phyloP scores from a whole-genome alignment of 2,329 filamentous ascomycete genomes.

The Pseudopyricularia javanii region DNA sequence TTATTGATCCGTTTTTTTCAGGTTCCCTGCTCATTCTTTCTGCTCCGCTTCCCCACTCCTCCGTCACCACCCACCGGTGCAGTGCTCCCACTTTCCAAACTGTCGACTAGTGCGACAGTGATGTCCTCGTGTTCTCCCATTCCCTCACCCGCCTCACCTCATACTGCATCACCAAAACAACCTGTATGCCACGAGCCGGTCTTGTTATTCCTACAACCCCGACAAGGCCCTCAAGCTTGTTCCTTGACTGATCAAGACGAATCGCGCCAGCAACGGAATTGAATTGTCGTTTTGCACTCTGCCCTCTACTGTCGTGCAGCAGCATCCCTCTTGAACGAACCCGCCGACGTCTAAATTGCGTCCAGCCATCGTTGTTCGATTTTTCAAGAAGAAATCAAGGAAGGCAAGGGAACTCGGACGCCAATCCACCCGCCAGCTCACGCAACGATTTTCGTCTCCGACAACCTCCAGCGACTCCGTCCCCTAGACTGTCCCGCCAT shows the following conservation, averaged over 20 bases:
- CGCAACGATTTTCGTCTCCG: neutral
- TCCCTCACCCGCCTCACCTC: neutral
- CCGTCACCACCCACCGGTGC: neutral
- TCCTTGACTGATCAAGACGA: neutral
- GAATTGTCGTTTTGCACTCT: neutral
- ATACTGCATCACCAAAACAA: neutral
- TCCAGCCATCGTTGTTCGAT: neutral
- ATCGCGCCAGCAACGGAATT: neutral
- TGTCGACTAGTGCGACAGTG: constrained; percentile 1
- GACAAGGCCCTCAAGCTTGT: neutral
- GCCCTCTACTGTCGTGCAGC: neutral
- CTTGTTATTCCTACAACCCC: neutral
- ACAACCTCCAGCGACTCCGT: neutral
- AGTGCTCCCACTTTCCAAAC: constrained; percentile 1
- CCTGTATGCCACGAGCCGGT: neutral
- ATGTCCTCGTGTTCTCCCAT: constrained; percentile 1
- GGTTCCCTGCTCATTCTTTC: neutral
- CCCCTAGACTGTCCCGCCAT: neutral
- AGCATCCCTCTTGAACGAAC: neutral
- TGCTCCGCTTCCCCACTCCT: constrained; percentile 3
- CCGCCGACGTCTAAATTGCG: neutral
- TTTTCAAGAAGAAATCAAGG: neutral
- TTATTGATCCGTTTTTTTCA: constrained; percentile 2
- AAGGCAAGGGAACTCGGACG: neutral
- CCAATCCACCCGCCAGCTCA: neutral